Base-by-base conservation (phyloP, 176 grass and related monocot species). In the Lolium perenne region DNA sequence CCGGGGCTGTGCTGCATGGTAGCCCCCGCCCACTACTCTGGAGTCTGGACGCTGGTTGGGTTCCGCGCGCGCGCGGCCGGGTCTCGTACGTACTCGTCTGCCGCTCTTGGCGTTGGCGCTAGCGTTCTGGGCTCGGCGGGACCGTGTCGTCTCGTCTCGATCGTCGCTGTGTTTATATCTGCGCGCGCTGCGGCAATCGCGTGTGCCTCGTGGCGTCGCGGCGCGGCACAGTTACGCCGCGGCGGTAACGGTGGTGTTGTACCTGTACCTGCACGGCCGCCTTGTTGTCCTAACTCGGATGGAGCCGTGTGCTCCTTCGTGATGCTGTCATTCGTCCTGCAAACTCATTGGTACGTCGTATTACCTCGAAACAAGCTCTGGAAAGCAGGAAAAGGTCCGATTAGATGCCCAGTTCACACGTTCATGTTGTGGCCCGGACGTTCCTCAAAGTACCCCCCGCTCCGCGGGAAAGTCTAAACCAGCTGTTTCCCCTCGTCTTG, bases 1-100 rank as follows among this genome's bases (percentile, higher is more conserved):
- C 66, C 4, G 65, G 46, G 81, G 53, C 25, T 67, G 26, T 47
- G 87, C 8, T 79, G 81, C 75, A 47, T 63, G 76, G 35, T 26
- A 26, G 55, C 43, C 53, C 45, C 47, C 22, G 78, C 56, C 57
- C 22, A 64, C 78, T 48, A 32, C 60, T 10, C 72, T 35, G 29
- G 29, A 29, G 29, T 29, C 29, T 74, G 72, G 72, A 76, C 72
- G 14, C 14, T 17, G 72, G 72, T 53, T 76, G 72, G 72, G 72
- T 75, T 26, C 50, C 62, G 9, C 21, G 41, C 15, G 41, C 78
- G 21, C 15, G 41, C 78, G 21, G 58, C n/a, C n/a, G 10, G n/a
- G 38, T 61, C 38, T 48, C 41, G 32, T 35, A 29, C 29, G 29
- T 29, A 35, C 32, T 35, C 32, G 22, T 4, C 43, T 20, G 16